These are phyloP conservation scores for Cladochytrium tenue DNA, from an alignment of 371 early-diverging fungal genomes.

Conservation along the genomic window DNA sequence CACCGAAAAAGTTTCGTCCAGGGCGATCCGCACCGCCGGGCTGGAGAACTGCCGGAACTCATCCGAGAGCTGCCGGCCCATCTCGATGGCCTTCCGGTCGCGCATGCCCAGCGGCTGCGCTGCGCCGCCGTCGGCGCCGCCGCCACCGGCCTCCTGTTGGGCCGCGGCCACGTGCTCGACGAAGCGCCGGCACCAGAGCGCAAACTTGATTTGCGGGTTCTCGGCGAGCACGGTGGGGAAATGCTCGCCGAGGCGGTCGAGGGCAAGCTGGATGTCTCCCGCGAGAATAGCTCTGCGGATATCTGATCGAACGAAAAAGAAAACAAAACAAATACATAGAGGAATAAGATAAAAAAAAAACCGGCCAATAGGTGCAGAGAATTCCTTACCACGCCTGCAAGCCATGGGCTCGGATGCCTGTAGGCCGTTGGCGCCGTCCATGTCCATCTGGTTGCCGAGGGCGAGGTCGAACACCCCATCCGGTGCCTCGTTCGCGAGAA, in stretches of 20 bases:
- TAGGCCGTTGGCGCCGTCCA: neutral
- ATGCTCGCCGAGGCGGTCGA: slow-evolving; percentile 55
- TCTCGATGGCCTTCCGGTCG: slow-evolving; percentile 57
- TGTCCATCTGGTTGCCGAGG: neutral
- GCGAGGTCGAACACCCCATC: slow-evolving; percentile 33
- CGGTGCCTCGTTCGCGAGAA: slow-evolving; percentile 26
- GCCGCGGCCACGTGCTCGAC: slow-evolving; percentile 68
- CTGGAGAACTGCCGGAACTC: slow-evolving; percentile 63
- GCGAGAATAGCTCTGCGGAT: neutral
- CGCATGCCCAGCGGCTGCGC: slow-evolving; percentile 21
- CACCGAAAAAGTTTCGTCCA: slow-evolving; percentile 68
- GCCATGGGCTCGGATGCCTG: slow-evolving; percentile 1
- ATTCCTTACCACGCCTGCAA: neutral
- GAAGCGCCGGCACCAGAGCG: slow-evolving; percentile 79
- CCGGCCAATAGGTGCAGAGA: neutral
- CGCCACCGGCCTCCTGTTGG: neutral
- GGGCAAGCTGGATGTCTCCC: slow-evolving; percentile 48
- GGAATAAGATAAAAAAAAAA: neutral
- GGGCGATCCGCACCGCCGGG: neutral
- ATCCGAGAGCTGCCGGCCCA: slow-evolving; percentile 71
- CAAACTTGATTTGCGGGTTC: slow-evolving; percentile 66
- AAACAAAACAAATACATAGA: too few relatives aligned
- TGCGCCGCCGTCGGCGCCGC: neutral
- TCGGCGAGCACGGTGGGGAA: slow-evolving; percentile 65
- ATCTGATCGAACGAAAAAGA: too few relatives aligned